Evolutionary conservation across 208 protist species (phyloP).

Genomic region (Crithidia expoeki): DNA sequence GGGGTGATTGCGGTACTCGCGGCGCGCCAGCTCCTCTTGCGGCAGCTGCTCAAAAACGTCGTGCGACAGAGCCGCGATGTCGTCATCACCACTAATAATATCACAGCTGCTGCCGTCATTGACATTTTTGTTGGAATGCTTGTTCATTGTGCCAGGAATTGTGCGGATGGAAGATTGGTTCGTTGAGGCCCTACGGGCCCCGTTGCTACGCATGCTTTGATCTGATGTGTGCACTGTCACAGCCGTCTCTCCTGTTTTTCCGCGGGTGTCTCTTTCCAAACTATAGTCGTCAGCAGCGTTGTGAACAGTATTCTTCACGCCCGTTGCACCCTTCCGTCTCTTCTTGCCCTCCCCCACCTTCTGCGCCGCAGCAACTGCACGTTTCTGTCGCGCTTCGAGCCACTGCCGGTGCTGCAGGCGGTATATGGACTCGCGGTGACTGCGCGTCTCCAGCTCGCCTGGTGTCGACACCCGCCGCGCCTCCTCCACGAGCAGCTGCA

Average conservation of each 20-base stretch:
- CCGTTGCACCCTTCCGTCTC: background rate
- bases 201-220: too few species aligned
- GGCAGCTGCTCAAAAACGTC: conserved; percentile 1
- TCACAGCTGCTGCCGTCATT: background rate
- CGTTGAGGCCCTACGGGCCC: too few species aligned
- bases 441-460: conserved; percentile 29
- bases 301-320: background rate
- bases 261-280: too few species aligned
- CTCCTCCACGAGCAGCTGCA: conserved; percentile 45
- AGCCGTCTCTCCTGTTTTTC: too few species aligned
- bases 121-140: too few species aligned
- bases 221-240: too few species aligned
- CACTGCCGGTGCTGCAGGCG: conserved; percentile 25
- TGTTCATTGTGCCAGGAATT: too few species aligned
- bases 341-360: background rate
- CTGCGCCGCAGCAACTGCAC: background rate
- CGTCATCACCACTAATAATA: background rate
- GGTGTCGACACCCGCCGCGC: conserved; percentile 26
- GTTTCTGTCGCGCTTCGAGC: conserved; percentile 15
- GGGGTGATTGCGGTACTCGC: conserved; percentile 1
- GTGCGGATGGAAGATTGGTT: too few species aligned
- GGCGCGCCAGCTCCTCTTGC: background rate
- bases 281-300: too few species aligned
- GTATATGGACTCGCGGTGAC: conserved; percentile 29
- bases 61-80: background rate